These are phyloP conservation scores for Fusarium tuaranense DNA, from an alignment of 2,329 filamentous ascomycete species.

Conservation along the genomic window DNA sequence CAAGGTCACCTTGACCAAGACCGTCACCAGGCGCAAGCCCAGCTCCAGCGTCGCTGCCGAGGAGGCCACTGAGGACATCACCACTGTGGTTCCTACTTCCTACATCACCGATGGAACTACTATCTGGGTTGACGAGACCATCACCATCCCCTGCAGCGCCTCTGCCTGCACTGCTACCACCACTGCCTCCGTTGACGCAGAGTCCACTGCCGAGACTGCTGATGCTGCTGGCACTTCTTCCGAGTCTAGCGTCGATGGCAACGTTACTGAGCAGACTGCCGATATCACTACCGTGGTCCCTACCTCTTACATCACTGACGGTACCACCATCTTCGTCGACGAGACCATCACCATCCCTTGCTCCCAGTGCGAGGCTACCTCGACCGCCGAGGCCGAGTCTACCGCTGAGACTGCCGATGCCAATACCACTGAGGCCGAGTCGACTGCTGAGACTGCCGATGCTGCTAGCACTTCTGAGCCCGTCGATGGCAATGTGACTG, in stretches of 20 bases:
- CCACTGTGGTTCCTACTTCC: constrained; percentile 35
- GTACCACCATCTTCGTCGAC: constrained; percentile 37
- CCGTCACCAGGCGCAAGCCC: constrained; percentile 26
- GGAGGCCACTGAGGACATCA: constrained; percentile 29
- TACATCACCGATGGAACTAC: constrained; percentile 35
- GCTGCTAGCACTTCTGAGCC: not conserved
- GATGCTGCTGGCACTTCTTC: constrained; percentile 16
- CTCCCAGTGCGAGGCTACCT: constrained; percentile 26
- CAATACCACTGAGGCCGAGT: not conserved
- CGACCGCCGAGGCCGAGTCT: constrained; percentile 18
- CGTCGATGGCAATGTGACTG: constrained; percentile 2
- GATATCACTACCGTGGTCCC: constrained; percentile 28
- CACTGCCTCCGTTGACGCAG: not conserved
- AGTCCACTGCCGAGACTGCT: not conserved
- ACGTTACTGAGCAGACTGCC: constrained; percentile 21
- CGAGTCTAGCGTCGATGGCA: not conserved
- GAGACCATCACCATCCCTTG: constrained; percentile 38
- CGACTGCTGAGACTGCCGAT: constrained; percentile 5
- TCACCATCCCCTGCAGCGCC: constrained; percentile 33
- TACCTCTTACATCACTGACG: constrained; percentile 33
- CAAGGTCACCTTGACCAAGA: constrained; percentile 30
- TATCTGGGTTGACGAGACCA: constrained; percentile 32
- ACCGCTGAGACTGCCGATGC: constrained; percentile 13
- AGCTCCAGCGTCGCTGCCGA: constrained; percentile 18
- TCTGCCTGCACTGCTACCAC: constrained; percentile 12